Base-by-base conservation (phyloP, 1,284 basidiomycete genomes). In the Ustilago sp. region DNA sequence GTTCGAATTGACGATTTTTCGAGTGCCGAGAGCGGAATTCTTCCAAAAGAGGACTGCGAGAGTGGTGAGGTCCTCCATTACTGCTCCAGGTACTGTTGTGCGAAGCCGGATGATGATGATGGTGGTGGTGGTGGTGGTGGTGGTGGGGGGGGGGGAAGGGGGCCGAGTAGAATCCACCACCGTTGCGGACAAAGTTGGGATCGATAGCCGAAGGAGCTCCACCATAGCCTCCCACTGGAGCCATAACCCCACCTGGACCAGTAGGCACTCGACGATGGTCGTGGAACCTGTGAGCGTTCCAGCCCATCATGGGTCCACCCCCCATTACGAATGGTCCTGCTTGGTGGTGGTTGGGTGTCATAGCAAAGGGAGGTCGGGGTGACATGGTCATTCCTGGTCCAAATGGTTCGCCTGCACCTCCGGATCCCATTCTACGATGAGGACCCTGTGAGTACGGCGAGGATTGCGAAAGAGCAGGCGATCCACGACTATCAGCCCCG, bases 1-100 rank as follows among this genome's bases (percentile, higher is more conserved):
- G 31, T 69, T 86, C 86, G 68, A 81, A 80, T 19, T 74, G 73
- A 31, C 77, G 69, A 28, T 72, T 77, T 68, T 75, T 78, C 59
- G 74, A 32, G 41, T 68, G 72, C 1, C 76, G 66, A 45, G 64
- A 63, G 28, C 80, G 71, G 70, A 83, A 83, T 57, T 81, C 80
- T 57, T 83, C 81, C n/a, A 83, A 65, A 34, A 82, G 55, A 17
- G 80, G 50, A 36, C 66, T 69, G 32, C 77, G 70, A 9, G 72
- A 47, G 48, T 59, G 55, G n/a, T 47, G 5, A 23, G 39, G 39
- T 7, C 52, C 64, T 6, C 45, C 60, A n/a, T 50, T 57, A 41
- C 39, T 41, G 34, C 47, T 48, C 31, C 19, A 7, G 50, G 17
- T 17, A 23, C 48, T 12, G 28, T 23, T 28, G 39, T 4, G 23